These are phyloP conservation scores for Mortierella alpina DNA, from an alignment of 192 early-diverging fungal species.

Conservation along the genomic window DNA sequence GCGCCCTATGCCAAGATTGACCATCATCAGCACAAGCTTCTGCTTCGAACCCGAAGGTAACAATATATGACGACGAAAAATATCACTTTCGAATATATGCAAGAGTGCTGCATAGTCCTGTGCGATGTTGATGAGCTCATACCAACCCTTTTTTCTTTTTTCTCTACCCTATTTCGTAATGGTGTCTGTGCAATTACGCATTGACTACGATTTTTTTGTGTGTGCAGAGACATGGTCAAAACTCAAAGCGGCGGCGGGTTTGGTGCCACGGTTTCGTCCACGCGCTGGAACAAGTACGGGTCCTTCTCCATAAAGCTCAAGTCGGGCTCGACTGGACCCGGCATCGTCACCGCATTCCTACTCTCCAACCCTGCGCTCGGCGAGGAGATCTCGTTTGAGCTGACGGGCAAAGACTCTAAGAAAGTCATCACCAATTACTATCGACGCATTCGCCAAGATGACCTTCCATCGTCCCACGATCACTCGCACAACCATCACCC, in stretches of 20 bases:
- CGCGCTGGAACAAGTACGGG: constrained; percentile 70
- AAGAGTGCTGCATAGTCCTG: not conserved
- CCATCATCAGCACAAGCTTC: constrained; percentile 17
- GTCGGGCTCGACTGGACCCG: constrained; percentile 61
- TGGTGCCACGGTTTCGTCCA: constrained; percentile 67
- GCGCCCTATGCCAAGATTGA: constrained; percentile 58
- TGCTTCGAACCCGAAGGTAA: constrained; percentile 55
- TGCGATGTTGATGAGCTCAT: not conserved
- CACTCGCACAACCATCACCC: constrained; percentile 12
- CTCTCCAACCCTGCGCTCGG: constrained; percentile 62
- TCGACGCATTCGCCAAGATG: constrained; percentile 56
- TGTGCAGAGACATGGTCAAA: constrained; percentile 35
- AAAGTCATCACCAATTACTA: constrained; percentile 74
- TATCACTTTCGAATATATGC: no score
- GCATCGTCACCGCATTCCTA: constrained; percentile 73
- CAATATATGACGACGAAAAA: constrained; percentile 5
- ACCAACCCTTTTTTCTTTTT: not conserved
- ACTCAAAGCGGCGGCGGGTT: constrained; percentile 60
- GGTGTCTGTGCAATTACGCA: not conserved
- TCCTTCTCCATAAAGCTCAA: constrained; percentile 62
- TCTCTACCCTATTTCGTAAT: not conserved
- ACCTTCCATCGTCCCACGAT: constrained; percentile 20
- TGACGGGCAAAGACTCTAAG: constrained; percentile 63
- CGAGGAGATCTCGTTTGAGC: constrained; percentile 76
- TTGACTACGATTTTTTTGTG: constrained; percentile 24